Base-by-base conservation (phyloP, 176 grass and related monocot genomes). In the Aegilops speltoides region DNA sequence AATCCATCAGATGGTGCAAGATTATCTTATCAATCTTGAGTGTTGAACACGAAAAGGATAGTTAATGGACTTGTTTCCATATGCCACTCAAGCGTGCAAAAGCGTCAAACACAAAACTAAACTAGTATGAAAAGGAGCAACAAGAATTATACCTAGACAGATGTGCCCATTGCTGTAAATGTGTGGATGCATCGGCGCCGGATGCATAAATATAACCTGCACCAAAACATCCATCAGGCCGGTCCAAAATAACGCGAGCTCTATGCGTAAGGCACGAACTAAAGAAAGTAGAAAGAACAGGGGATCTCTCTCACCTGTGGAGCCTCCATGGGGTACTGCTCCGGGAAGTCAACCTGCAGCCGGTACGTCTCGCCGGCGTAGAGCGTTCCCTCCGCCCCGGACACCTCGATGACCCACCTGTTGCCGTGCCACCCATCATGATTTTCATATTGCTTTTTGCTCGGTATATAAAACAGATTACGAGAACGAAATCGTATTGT, bases 271-370 rank as follows among this genome's bases (percentile, higher is more conserved):
- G 56, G 73, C 71, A 56, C 13, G 32, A 85, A 23, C 22, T 10
- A 16, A 31, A 43, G 14, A 52, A 63, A 6, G 23, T 63, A 38
- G 23, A 57, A 48, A 52, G 78, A 26, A 22, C 5, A 17, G 71
- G 13, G 25, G 8, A 52, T 67, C 60, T 66, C 56, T 68, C 61
- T 67, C 63, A 89, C 97, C 85, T 99, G 90, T 13, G 97, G 97
- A 25, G 97, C 94, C 89, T 99, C 97, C 90, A 94, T 96, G 24
- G 94, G 97, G 73, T 99, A 99, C 85, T 99, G 97, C 84, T 99
- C 94, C 0, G 97, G 94, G 82, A 99, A 96, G 91, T 96, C 94
- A 22, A 96, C 88, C 82, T 99, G 94, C 24, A 98, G 85, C 80
- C 96, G 94, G 88, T 96, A 98, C 4, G 72, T 91, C 72, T 98